Evolutionary conservation across 345 rosid species (phyloP).

Genomic region (Ceriops decandra): DNA sequence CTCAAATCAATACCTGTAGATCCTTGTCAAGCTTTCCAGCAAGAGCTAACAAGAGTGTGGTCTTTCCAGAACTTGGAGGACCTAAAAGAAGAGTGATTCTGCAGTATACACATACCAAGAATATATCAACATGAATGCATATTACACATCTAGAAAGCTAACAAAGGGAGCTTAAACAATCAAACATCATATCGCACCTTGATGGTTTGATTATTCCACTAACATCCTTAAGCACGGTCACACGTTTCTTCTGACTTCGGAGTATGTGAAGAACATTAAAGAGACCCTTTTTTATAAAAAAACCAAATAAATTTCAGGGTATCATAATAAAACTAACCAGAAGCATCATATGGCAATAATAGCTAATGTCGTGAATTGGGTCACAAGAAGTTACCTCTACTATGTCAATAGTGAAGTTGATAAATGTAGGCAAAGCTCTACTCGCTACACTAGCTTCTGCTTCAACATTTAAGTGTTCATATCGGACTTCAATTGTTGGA

Average conservation of each 20-base stretch:
- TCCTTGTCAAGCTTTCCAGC: slow-evolving; percentile 65
- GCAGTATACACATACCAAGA: slow-evolving; percentile 7
- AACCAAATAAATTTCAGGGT: neutral
- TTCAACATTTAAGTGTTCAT: slow-evolving; percentile 41
- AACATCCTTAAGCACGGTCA: slow-evolving; percentile 61
- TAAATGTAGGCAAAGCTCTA: slow-evolving; percentile 59
- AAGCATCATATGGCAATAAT: neutral
- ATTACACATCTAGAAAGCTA: neutral
- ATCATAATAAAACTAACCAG: neutral
- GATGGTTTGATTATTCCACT: slow-evolving; percentile 69
- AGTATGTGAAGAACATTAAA: slow-evolving; percentile 34
- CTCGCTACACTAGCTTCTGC: slow-evolving; percentile 63
- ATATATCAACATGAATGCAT: neutral
- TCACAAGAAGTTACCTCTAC: slow-evolving; percentile 42
- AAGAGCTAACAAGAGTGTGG: slow-evolving; percentile 71
- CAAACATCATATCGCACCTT: slow-evolving; percentile 29
- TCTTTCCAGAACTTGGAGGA: slow-evolving; percentile 86
- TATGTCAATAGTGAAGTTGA: slow-evolving; percentile 44
- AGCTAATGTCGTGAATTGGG: neutral
- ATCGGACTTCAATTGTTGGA: slow-evolving; percentile 54
- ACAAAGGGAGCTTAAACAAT: neutral
- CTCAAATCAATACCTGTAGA: slow-evolving; percentile 40
- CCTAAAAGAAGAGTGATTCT: slow-evolving; percentile 82
- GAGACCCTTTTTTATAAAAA: slow-evolving; percentile 19
- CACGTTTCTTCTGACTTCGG: slow-evolving; percentile 44